phyloP scores from a whole-genome alignment of 192 early-diverging fungal genomes.

The Physocladia obscura region DNA sequence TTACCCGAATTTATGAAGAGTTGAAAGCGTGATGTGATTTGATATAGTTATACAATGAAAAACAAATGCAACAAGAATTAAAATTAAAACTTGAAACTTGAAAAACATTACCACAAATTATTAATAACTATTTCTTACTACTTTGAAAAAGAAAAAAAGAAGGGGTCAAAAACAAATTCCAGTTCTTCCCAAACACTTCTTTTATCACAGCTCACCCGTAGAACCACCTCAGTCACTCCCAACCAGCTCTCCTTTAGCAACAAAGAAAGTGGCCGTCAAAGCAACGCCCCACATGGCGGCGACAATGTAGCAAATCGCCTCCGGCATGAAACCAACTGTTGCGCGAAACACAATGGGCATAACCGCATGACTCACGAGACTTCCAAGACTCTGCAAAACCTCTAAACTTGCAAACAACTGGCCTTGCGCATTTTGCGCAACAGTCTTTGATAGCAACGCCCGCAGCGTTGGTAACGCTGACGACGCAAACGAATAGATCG shows the following conservation, averaged over 20 bases:
- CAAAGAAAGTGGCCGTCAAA: background rate
- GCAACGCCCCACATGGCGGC: conserved; percentile 23
- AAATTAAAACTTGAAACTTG: too few relatives aligned
- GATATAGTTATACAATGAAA: too few relatives aligned
- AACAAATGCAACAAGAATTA: too few relatives aligned
- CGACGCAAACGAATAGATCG: conserved; percentile 35
- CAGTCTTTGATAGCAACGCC: conserved; percentile 38
- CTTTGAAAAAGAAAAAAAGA: background rate
- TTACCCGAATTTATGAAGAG: too few relatives aligned
- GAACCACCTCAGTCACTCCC: too few relatives aligned
- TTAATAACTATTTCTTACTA: too few relatives aligned
- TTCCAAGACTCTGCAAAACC: conserved; percentile 8
- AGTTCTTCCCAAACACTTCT: too few relatives aligned
- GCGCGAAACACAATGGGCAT: conserved; percentile 16
- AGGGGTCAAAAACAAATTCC: background rate
- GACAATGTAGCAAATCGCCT: conserved; percentile 21
- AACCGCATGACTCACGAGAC: background rate
- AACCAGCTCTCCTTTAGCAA: background rate
- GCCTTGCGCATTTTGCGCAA: conserved; percentile 35
- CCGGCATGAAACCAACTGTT: background rate
- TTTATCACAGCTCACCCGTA: background rate
- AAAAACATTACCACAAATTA: too few relatives aligned
- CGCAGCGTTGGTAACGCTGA: conserved; percentile 39
- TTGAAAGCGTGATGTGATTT: too few relatives aligned
- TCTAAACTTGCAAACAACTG: conserved; percentile 24